Base-by-base conservation (phyloP, 257 asterid species). In the Solanum appendiculatum region DNA sequence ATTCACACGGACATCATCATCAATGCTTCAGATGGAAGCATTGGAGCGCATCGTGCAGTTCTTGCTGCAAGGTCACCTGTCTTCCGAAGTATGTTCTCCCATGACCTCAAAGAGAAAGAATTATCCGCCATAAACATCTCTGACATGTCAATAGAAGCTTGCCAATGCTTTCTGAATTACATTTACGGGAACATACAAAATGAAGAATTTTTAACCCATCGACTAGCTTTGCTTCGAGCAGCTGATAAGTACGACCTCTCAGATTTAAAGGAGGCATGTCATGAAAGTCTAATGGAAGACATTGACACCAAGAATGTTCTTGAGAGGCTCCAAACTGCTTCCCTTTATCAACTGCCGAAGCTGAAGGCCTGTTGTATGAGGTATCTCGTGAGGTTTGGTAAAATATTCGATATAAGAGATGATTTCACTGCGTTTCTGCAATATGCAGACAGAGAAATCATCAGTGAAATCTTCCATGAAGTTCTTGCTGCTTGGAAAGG, bases 41-140 rank as follows among this genome's bases (percentile, higher is more conserved):
- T 94, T 44, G 73, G 92, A 29, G 98, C 98, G 2, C 98, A 97
- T 44, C 96, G 98, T 5, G 98, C 99, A 8, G 95, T 97, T 88
- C 98, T 97, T 39, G 99, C 99, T 8, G 91, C 98, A 9, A 88
- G 98, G 56, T 96, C 99, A 4, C 98, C 96, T 6, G 99, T 97
- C 39, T 97, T 97, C 91, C 91, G 93, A 72, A 95, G 98, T 92
- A 96, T 96, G 99, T 96, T 96, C 93, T 92, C 95, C 2, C 99
- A 97, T 44, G 94, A 97, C 64, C 98, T 97, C 72, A 92, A 90
- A 92, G 98, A 97, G 90, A 97, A 94, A 87, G 98, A 95, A 56
- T 34, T 93, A 83, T 94, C 98, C 0, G 91, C 92, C 69, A 87
- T 97, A 23, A 44, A 94, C 94, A 94, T 97, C 87, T 64, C 96